Base-by-base conservation (phyloP, 2,329 filamentous ascomycete species). In the Hortaea sp. region DNA sequence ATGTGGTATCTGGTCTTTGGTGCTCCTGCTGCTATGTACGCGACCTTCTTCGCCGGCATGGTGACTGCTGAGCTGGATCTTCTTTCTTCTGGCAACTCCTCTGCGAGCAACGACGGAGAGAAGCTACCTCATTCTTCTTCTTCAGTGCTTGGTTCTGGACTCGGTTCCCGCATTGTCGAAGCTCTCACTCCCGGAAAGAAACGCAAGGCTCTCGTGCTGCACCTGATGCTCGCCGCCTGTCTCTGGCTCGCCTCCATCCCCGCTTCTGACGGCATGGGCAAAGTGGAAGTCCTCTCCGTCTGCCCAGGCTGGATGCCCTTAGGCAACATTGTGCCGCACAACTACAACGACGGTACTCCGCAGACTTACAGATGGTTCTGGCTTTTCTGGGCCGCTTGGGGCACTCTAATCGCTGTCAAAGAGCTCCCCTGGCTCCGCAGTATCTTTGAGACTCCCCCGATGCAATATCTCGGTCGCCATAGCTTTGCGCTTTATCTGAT, bases 401-500 rank as follows among this genome's bases (percentile, higher is more conserved):
- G 55, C 13, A 44, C 52, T 20, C 27, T 59, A 10, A 37, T 54
- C 30, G 42, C 47, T 6, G 50, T 57, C 34, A 52, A 54, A 37
- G 53, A 59, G 41, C 53, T 59, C 38, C 37, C 47, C 27, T 57
- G 55, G 55, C 37, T 51, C 11, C 51, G 53, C 28, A 51, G 51
- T 39, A 30, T 54, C 10, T 58, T 57, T 44, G 55, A 59, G 44
- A 53, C 53, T 5, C 47, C 43, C 5, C 42, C 50, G 6, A 51
- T 50, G 20, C 57, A 55, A 42, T 59, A 80, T 49, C 69, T 84
- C 5, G 80, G 79, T 0, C 71, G 74, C 40, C 70, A 82, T 46
- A 81, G 77, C 0, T 84, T 76, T 55, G 69, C 75, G 0, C 64
- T 84, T 2, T 84, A 84, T 60, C 67, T 84, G 10, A 71, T 82